Evolutionary conservation across 441 rosid genomes (phyloP).

Genomic region (Populus tomentosa): DNA sequence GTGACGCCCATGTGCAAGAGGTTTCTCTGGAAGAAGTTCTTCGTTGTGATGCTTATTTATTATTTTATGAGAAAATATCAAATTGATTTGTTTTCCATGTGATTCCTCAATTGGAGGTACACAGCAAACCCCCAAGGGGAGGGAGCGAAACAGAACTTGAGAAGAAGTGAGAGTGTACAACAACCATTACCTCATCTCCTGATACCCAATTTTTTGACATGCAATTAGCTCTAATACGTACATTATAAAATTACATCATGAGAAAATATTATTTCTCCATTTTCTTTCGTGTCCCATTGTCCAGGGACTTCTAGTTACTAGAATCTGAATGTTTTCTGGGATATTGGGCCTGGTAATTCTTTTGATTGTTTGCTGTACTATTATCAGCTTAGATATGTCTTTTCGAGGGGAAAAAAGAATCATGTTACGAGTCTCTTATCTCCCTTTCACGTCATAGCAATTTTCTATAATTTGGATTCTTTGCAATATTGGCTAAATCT

Average conservation of each 20-base stretch:
- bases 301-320: not conserved
- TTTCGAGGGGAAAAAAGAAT: not conserved
- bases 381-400: not conserved
- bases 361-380: not conserved
- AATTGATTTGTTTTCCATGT: slow-evolving; percentile 9
- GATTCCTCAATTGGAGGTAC: slow-evolving; percentile 13
- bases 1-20: slow-evolving; percentile 66
- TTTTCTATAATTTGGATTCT: no score
- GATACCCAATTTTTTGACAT: slow-evolving; percentile 29
- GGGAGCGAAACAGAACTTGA: slow-evolving; percentile 14
- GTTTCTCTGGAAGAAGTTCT: slow-evolving; percentile 76
- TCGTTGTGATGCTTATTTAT: slow-evolving; percentile 76
- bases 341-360: not conserved
- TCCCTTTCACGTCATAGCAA: not conserved
- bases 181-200: slow-evolving; percentile 23
- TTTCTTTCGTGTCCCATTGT: slow-evolving; percentile 3
- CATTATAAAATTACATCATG: slow-evolving; percentile 16
- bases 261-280: slow-evolving; percentile 20
- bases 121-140: slow-evolving; percentile 12
- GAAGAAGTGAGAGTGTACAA: slow-evolving; percentile 42
- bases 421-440: not conserved
- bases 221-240: slow-evolving; percentile 17
- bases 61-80: slow-evolving; percentile 68
- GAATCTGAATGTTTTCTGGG: not conserved
- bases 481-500: not conserved